Percentiles rank a stretch among this genome's conserved stretches.
Evolutionary conservation across 495 filamentous ascomycete genomes (phyloP).

Genomic region (Penicillium flavigenum): DNA sequence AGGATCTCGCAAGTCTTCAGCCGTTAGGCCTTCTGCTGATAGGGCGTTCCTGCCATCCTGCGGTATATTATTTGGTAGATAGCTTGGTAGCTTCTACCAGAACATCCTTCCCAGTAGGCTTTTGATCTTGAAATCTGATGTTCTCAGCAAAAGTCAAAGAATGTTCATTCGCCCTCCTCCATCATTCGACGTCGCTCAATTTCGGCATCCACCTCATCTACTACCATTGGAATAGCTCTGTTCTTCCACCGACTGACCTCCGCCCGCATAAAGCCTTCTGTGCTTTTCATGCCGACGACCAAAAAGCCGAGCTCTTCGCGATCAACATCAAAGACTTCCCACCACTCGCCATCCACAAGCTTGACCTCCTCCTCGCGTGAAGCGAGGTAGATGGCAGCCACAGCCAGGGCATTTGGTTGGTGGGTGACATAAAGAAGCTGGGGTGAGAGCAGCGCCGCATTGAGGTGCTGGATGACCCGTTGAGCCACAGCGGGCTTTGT

Average conservation of each 20-base stretch:
- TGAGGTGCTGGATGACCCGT: slow-evolving; percentile 72
- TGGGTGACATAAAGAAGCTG: slow-evolving; percentile 90
- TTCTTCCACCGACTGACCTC: slow-evolving; percentile 52
- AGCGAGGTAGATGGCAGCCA: slow-evolving; percentile 85
- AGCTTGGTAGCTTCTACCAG: not conserved
- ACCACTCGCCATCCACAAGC: slow-evolving; percentile 83
- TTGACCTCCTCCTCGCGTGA: slow-evolving; percentile 75
- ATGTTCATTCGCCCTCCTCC: slow-evolving; percentile 47
- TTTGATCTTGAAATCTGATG: not conserved
- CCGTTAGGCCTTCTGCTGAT: not conserved
- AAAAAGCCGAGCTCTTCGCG: slow-evolving; percentile 91
- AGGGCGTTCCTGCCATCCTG: not conserved
- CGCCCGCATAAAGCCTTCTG: slow-evolving; percentile 65
- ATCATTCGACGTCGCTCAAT: slow-evolving; percentile 59
- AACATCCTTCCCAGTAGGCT: not conserved
- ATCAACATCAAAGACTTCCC: slow-evolving; percentile 98
- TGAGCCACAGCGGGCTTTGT: slow-evolving; percentile 52
- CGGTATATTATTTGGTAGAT: not conserved
- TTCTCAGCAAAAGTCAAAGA: not conserved
- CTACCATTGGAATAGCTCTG: slow-evolving; percentile 41
- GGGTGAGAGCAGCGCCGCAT: slow-evolving; percentile 77
- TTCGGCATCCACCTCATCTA: slow-evolving; percentile 59
- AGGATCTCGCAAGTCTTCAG: not conserved
- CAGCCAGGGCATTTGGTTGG: slow-evolving; percentile 81
- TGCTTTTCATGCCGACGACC: slow-evolving; percentile 80